phyloP scores from a whole-genome alignment of 176 grass and related monocot species.

The Phoenix dactylifera region DNA sequence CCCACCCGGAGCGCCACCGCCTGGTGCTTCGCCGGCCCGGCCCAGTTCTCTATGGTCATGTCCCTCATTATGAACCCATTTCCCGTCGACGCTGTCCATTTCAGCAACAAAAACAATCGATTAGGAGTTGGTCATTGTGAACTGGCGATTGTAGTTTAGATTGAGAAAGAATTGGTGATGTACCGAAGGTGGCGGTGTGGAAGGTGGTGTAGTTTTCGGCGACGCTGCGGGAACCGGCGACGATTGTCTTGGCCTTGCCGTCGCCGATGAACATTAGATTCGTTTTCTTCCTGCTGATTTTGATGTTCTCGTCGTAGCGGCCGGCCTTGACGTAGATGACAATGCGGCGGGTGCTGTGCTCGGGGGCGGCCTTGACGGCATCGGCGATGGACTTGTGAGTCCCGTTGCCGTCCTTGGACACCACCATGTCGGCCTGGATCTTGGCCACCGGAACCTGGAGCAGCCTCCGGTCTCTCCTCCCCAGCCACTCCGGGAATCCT shows the following conservation, averaged over 20 bases:
- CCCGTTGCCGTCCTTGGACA: conserved; percentile 29
- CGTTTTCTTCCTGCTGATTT: conserved; percentile 34
- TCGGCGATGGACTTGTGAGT: conserved; percentile 27
- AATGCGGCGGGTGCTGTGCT: conserved; percentile 25
- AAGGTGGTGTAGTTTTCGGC: conserved; percentile 32
- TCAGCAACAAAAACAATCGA: too few species aligned
- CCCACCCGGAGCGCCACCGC: conserved; percentile 14
- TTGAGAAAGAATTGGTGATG: too few species aligned
- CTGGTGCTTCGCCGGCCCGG: conserved; percentile 16
- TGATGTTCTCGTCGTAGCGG: conserved; percentile 34
- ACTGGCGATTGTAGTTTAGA: too few species aligned
- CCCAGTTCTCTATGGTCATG: conserved; percentile 14
- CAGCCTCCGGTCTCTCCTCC: conserved; percentile 7
- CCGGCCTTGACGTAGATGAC: conserved; percentile 39
- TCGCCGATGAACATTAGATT: conserved; percentile 43
- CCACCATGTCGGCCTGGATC: conserved; percentile 35
- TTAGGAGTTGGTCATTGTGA: too few species aligned
- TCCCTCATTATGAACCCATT: conserved; percentile 6
- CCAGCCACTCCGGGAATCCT: conserved; percentile 9
- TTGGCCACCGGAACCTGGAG: not conserved
- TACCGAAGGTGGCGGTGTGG: conserved; percentile 41
- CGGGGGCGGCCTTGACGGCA: conserved; percentile 32
- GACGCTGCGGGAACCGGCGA: conserved; percentile 29
- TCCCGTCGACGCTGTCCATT: conserved; percentile 9
- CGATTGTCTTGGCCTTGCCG: conserved; percentile 23